Base-by-base conservation (phyloP, 495 filamentous ascomycete genomes). In the Talaromyces wortmannii region DNA sequence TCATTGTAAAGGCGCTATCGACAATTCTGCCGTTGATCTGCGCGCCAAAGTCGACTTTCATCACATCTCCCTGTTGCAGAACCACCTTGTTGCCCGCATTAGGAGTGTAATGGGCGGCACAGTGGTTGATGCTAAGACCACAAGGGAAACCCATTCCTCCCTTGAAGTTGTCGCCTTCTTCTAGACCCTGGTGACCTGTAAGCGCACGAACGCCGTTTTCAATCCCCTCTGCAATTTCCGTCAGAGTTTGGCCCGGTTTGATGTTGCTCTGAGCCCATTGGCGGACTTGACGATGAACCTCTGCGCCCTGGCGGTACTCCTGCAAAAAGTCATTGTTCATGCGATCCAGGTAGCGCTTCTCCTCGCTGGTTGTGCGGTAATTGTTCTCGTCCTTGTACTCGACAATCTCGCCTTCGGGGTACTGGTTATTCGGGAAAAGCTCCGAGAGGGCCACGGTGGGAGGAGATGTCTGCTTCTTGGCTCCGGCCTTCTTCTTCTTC, bases 1-100 rank as follows among this genome's bases (percentile, higher is more conserved):
- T 76, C 78, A 96, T 79, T 11, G 91, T 96, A 67, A 96, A 96
- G 5, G 91, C 91, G 68, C 87, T 91, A 72, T 96, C 91, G 29
- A 96, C 88, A 63, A 96, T 96, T 52, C 87, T 79, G 7, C 91
- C 91, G 64, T 91, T 94, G 62, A 96, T 81, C 59, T 96, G 91
- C 7, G 92, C 89, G 40, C 91, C 91, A 56, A 95, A 90, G 67
- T 96, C 91, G 45, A 96, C 87, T 67, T 91, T 95, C 87, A 96
- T 85, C 31, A 96, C 90, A 70, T 96, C 90, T 48, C 84, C 83
- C 52, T 94, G 71, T 63, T 89, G 78, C 55, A 95, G 71, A 32
- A 91, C 75, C 61, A 86, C 86, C 72, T 95, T 94, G 68, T 88
- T 89, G 52, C 91, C 90, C n/a, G 91, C 84, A 71, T 95, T 96